Evolutionary conservation across 495 filamentous ascomycete species (phyloP), one percentile per base, ranked within the genome.

Genomic region (Barbatosphaeria neglecta): DNA sequence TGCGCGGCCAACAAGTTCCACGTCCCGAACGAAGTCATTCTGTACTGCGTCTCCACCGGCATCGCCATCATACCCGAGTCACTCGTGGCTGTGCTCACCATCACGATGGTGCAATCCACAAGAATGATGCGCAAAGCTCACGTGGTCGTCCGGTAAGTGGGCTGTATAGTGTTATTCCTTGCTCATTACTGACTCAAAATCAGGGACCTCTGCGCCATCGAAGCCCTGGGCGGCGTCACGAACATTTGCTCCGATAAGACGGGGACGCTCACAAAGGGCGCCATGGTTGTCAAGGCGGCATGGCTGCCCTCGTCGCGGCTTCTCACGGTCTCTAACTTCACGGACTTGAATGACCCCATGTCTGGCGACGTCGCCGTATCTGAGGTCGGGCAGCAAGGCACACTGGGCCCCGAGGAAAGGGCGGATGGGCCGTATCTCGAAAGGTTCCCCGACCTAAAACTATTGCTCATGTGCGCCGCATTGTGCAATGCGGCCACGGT

Each of bases 221-320:
- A 92, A 60, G 86, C 86, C 1, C 77, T 92, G 13, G 87, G 86
- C 11, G 86, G 85, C 31, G 83, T 90, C 28, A 89, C 84, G 45
- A 89, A 90, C 54, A 90, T 92, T 52, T 92, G 86, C 61, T 89
- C 85, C 8, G 86, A 92, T 62, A 92, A 92, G 58, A 92, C 86
- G 2, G 86, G 86, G 4, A 92, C 87, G 0, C 66, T 92, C 17
- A 92, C 86, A 0, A 78, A 84, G 55, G 81, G 81, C n/a, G 66
- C 80, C 56, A 72, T 88, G 84, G 82, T 90, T 11, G 79, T 86
- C 15, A 78, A 82, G 48, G 84, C 86, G 52, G 84, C 79, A 2
- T 94, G 87, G 87, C 69, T 92, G 43, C 86, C 86, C 0, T 73
- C 69, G 11, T 64, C 67, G 1, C 68, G 60, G 4, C 67, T 77